phyloP scores from a whole-genome alignment of 1,284 basidiomycete species.

The Wolfiporia cocos region DNA sequence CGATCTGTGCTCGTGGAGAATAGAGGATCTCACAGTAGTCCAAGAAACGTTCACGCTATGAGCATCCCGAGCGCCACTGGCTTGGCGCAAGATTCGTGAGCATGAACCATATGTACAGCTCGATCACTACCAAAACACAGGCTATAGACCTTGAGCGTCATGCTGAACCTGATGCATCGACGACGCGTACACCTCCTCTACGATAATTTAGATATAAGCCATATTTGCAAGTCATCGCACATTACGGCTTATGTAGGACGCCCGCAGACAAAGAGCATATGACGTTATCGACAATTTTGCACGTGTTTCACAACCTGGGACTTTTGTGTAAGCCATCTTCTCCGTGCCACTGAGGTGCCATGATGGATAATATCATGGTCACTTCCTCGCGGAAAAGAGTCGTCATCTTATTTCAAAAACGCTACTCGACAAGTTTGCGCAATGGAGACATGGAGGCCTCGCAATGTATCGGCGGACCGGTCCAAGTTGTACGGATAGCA shows the following conservation, averaged over 20 bases:
- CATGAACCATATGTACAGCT: not conserved
- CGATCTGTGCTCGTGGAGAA: conserved; percentile 8
- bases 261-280: conserved; percentile 3
- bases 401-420: conserved; percentile 22
- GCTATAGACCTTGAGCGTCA: conserved; percentile 1
- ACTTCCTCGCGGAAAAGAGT: conserved; percentile 16
- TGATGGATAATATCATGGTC: too few relatives aligned
- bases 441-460: conserved; percentile 20
- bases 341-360: too few relatives aligned
- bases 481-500: not conserved
- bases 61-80: conserved; percentile 23
- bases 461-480: conserved; percentile 23
- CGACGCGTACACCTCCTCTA: conserved; percentile 1
- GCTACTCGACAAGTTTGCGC: conserved; percentile 23
- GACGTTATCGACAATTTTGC: conserved; percentile 2
- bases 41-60: not conserved
- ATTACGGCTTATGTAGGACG: not conserved
- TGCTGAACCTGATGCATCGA: conserved; percentile 3
- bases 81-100: conserved; percentile 21
- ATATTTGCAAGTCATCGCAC: not conserved
- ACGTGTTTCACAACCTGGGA: conserved; percentile 2
- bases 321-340: conserved; percentile 4
- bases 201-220: conserved; percentile 1
- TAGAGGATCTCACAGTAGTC: not conserved
- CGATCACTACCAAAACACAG: too few relatives aligned